Base-by-base conservation (phyloP, 1,284 basidiomycete species). In the Sparassis latifolia region DNA sequence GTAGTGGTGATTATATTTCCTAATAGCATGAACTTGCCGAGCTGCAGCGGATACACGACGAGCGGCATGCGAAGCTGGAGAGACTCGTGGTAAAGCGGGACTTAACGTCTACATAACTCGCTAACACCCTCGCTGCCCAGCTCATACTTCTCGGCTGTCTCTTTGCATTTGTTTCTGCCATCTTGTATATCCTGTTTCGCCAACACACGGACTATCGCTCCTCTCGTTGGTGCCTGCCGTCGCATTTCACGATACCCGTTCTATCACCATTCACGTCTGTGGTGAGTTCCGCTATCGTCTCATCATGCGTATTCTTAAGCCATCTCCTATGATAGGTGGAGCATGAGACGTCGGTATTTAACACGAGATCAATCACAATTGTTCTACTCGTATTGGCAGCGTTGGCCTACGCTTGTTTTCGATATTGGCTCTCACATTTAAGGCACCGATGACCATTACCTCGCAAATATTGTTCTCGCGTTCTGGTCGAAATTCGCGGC, bases 201-300 rank as follows among this genome's bases (percentile, higher is more conserved):
- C 44, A 27, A 29, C 52, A 49, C 41, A 42, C 32, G 10, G 43
- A 28, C 48, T 54, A 50, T n/a, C 28, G 50, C 12, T 55, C 58
- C 4, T 55, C 62, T 9, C 63, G 59, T 52, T 67, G 65, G 64
- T 59, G 63, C 20, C 61, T 66, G 29, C 66, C 77, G 0, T 70
- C 72, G 1, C 82, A 84, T 57, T 82, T 83, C 58, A 84, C 83
- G 1, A 79, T 84, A 20, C 82, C 82, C 6, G 80, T 84, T 5
- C 59, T 84, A n/a, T 84, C 82, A 0, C 82, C 82, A 0, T 84
- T 84, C 57, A 75, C 81, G 2, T 84, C 82, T 4, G 82, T 85
- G 58, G 82, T 84, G 50, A 50, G 52, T 47, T 1, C 28, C 20
- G 5, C 10, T 30, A 4, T 9, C 3, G 30, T 7, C 20, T 31